Evolutionary conservation across 108 stramenopile species (phyloP), one percentile per base, ranked within the genome.

Genomic region (Seminavis robusta): DNA sequence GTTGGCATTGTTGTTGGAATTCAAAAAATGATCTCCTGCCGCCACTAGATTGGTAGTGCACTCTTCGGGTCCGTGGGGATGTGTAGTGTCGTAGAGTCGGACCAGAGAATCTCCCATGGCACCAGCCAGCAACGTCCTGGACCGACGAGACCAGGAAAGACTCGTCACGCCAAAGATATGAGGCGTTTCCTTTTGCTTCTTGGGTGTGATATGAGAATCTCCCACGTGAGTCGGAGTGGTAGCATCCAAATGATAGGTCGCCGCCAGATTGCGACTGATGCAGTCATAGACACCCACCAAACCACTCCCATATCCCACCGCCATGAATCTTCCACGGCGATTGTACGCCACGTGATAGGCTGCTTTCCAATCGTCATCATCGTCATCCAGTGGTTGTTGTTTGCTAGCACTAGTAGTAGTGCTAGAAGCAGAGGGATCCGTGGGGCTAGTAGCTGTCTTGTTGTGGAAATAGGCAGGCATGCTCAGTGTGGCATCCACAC

Each of bases 221-320:
- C 27, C 33, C 56, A 37, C 33, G 31, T 29, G 23, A 23, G 4
- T 15, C 43, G 44, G 13, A 15, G 3, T 11, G 11, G 23, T 31
- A 24, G 6, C n/a, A n/a, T 56, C 43, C 19, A 46, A 42, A 33
- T 50, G 52, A 63, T 87, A 91, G 26, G 87, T 16, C 17, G 80
- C 81, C 30, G 69, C 63, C 15, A 81, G 21, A 0, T 81, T 83
- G 51, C 90, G 65, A 52, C 74, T 81, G 34, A 71, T 15, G 29
- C 75, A 68, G 33, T 80, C 79, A 64, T 74, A 79, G 8, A 80
- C 56, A 4, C 70, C 62, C 0, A 91, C 71, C 13, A 74, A 61
- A 8, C 86, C 90, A 50, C 69, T 78, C n/a, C 67, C 80, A 57
- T 91, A 86, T 44, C 81, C 86, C 19, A 74, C 77, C 24, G 86